Conservation (phyloP, 225 moss, liverwort and hornwort genomes). For the Physcomitrium patens region DNA sequence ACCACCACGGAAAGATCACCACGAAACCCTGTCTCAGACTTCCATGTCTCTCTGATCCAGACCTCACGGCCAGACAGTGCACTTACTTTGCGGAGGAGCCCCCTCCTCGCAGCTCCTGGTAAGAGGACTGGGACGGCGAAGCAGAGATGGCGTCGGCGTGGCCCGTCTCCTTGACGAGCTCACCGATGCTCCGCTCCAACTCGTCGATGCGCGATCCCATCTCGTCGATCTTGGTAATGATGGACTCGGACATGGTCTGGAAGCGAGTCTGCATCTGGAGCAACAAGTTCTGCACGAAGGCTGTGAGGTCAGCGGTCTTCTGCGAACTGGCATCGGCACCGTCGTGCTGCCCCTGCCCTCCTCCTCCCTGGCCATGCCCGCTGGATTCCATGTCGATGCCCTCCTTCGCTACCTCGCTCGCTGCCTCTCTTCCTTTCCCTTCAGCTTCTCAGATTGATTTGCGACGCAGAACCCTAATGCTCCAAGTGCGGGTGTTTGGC, state of each 20-base stretch:
- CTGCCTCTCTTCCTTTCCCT: too few species aligned
- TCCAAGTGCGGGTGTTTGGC: too few species aligned
- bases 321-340: conserved; percentile 51
- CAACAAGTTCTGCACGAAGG: conserved; percentile 80
- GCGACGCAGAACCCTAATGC: too few species aligned
- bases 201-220: conserved; percentile 86
- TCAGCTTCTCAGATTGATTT: too few species aligned
- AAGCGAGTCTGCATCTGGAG: conserved; percentile 86
- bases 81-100: conserved; percentile 34
- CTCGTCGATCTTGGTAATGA: conserved; percentile 82
- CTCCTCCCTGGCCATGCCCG: conserved; percentile 25
- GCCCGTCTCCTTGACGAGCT: conserved; percentile 75
- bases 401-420: not conserved
- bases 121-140: conserved; percentile 25
- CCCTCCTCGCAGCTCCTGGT: conserved; percentile 39
- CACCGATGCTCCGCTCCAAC: conserved; percentile 77
- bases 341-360: conserved; percentile 30
- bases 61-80: not conserved
- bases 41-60: not conserved
- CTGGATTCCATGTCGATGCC: conserved; percentile 21
- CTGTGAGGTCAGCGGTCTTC: conserved; percentile 80
- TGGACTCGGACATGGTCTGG: conserved; percentile 88
- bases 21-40: conserved; percentile 3
- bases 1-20: not conserved
- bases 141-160: conserved; percentile 40